Conservation (phyloP, 768 basidiomycete species). For the Cubamyces lactineus region DNA sequence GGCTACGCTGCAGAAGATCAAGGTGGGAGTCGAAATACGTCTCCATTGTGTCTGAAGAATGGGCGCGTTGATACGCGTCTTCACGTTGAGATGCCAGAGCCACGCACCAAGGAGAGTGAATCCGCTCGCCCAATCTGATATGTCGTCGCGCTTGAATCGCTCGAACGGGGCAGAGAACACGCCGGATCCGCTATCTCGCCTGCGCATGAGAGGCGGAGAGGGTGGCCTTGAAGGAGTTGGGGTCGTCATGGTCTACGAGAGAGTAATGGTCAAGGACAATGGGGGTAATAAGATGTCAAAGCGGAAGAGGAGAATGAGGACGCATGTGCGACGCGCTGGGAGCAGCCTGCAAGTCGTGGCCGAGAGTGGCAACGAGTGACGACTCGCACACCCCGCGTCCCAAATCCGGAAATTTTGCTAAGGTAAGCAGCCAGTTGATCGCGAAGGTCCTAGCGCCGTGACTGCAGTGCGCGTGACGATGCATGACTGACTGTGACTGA, state of each 20-base stretch:
- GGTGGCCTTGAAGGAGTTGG: slow-evolving; percentile 39
- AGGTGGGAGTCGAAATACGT: slow-evolving; percentile 93
- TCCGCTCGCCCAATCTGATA: slow-evolving; percentile 76
- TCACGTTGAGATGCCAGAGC: not conserved
- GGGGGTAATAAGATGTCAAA: slow-evolving; percentile 1
- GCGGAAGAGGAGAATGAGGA: slow-evolving; percentile 10
- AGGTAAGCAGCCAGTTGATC: not conserved
- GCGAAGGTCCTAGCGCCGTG: not conserved
- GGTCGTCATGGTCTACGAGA: slow-evolving; percentile 19
- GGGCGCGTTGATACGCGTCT: slow-evolving; percentile 16
- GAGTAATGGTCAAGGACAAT: slow-evolving; percentile 2
- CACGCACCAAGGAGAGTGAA: slow-evolving; percentile 82
- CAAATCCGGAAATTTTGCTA: slow-evolving; percentile 5
- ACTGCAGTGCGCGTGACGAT: not conserved
- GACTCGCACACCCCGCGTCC: slow-evolving; percentile 9
- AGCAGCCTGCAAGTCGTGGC: slow-evolving; percentile 1
- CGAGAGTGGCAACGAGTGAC: slow-evolving; percentile 17
- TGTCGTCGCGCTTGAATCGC: slow-evolving; percentile 73
- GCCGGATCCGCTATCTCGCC: slow-evolving; percentile 42
- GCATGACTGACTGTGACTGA: not conserved
- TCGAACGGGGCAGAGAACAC: slow-evolving; percentile 76
- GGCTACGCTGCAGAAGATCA: slow-evolving; percentile 78
- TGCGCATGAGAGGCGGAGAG: slow-evolving; percentile 38
- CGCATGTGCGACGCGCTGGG: slow-evolving; percentile 26
- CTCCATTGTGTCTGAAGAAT: slow-evolving; percentile 79